Evolutionary conservation across 2,329 filamentous ascomycete species (phyloP), one percentile per base, ranked within the genome.

Genomic region (Aspergillus alliaceus): DNA sequence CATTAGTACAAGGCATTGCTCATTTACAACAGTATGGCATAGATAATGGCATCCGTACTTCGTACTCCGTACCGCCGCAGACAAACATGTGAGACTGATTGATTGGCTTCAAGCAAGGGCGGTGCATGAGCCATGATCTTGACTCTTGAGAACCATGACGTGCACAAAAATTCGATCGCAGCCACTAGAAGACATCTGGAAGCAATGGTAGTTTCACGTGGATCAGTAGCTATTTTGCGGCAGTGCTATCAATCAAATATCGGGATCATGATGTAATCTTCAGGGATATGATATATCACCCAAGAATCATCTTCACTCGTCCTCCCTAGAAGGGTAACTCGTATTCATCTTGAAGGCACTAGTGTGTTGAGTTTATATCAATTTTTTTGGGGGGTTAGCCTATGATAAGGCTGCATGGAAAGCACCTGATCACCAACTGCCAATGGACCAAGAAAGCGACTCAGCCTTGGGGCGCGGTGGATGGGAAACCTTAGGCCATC

Each of bases 381-480:
- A 5, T 40, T 40, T 14, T 11, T 20, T n/a, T n/a, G n/a, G n/a
- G 31, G 25, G 25, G 8, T 11, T 15, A 31, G 18, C 44, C 25
- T 29, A 47, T 47, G 44, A 47, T 6, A 32, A 29, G 27, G n/a
- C 27, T 3, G n/a, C 27, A 29, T 3, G 8, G n/a, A n/a, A 6
- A 32, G 22, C 24, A 29, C 44, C 44, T 31, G 44, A 47, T 25
- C 22, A 53, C 20, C 51, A 37, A 32, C 32, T n/a, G n/a, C n/a
- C n/a, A n/a, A n/a, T n/a, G 31, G 49, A 37, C 51, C 51, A 54
- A 54, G n/a, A 22, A 12, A 32, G 18, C 7, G 56, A 50, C 55
- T 58, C 54, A 60, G 58, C 58, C 58, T 53, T 58, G 58, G 55
- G 51, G 32, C 27, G 46, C 37, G 56, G 35, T n/a, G 20, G n/a